These are phyloP conservation scores for Mychonastes homosphaera DNA, from an alignment of 139 green algal species.

Conservation along the genomic window DNA sequence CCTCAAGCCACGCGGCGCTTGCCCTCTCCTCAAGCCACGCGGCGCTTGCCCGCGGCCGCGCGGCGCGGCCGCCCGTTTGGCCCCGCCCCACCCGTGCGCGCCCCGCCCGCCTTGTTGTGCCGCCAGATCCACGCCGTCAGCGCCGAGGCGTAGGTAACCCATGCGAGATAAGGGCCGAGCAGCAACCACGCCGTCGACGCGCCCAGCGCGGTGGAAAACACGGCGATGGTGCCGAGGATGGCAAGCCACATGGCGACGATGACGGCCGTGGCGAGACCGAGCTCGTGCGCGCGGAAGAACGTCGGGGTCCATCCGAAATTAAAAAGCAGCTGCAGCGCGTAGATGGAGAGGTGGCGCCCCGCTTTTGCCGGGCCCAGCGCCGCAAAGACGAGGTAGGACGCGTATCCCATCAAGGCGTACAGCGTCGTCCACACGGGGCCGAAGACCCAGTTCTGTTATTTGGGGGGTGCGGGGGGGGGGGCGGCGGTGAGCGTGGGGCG, in stretches of 20 bases:
- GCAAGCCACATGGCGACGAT: slow-evolving; percentile 24
- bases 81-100: no score
- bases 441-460: slow-evolving; percentile 39
- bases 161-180: slow-evolving; percentile 20
- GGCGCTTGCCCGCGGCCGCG: no score
- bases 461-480: neutral
- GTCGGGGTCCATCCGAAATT: slow-evolving; percentile 49
- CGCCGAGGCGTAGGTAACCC: slow-evolving; percentile 16
- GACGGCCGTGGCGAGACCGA: slow-evolving; percentile 35
- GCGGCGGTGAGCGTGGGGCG: neutral
- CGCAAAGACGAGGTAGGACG: slow-evolving; percentile 25
- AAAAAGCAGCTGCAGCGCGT: slow-evolving; percentile 31
- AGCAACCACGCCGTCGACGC: slow-evolving; percentile 3
- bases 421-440: slow-evolving; percentile 39
- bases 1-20: no score
- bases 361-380: slow-evolving; percentile 4
- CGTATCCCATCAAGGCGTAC: slow-evolving; percentile 28
- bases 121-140: slow-evolving; percentile 20
- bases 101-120: no score
- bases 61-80: no score
- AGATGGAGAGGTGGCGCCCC: slow-evolving; percentile 22
- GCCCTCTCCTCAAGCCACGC: no score
- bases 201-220: slow-evolving; percentile 12
- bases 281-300: slow-evolving; percentile 51
- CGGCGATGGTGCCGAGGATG: slow-evolving; percentile 15